Evolutionary conservation across 1,284 basidiomycete genomes (phyloP), one percentile per base, ranked within the genome.

Genomic region (Cryptococcus wingfieldii): DNA sequence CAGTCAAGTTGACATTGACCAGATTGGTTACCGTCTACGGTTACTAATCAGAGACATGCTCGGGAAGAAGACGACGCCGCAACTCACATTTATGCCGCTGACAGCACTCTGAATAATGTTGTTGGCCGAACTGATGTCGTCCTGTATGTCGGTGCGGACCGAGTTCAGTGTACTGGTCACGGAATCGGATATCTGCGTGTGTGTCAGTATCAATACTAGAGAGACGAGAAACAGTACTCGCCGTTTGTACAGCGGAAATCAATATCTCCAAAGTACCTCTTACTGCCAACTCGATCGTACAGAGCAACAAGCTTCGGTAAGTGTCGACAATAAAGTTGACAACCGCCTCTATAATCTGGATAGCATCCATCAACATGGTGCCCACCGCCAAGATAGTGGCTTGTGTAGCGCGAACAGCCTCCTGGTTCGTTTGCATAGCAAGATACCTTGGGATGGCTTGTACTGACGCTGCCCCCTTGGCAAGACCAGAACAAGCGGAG

Each of bases 261-360:
- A 97, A 77, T 50, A 97, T 78, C 27, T 85, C 82, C 38, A 98
- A 79, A 2, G 83, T 85, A 14, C 91, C 91, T 23, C 86, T 83
- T 2, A 98, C 86, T 13, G 90, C 84, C 47, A 98, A 81, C 77
- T 97, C 90, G 62, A 97, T 79, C 62, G 95, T 91, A 77, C 94
- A 98, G 50, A 97, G 80, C 64, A 96, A 86, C 1, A 93, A 86
- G 4, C 89, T 91, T 39, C 91, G 86, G 73, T 97, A 98, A 52
- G 87, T 84, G 76, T 93, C 88, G 65, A 97, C 84, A 57, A 96
- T 83, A 76, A 97, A 98, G 64, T 90, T 88, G 75, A 95, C 87
- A 64, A 95, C 84, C 1, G 81, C 84, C 70, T 94, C 88, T 82
- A 95, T 87, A 42, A 86, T 80, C 0, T 87, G 92, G 56, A 95